A percentile compares a stretch with the other conserved stretches of the same genome.
Evolutionary conservation across 768 basidiomycete species (phyloP).

Genomic region (Mycena galopus): DNA sequence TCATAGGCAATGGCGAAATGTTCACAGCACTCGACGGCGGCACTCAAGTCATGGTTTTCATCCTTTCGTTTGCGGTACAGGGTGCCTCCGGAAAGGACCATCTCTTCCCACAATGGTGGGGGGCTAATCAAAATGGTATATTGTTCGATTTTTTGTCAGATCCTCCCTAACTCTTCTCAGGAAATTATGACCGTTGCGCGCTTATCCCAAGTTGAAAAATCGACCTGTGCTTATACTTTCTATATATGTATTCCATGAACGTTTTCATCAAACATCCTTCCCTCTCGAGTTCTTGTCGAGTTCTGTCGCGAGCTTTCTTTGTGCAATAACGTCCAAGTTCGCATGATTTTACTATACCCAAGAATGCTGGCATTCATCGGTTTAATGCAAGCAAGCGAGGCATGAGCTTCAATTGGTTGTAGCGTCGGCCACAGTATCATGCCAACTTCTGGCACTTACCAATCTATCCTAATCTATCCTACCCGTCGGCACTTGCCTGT

Average conservation of each 20-base stretch:
- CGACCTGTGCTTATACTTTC: neutral
- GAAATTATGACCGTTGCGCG: conserved; percentile 55
- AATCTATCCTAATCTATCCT: no score
- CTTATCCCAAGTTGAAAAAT: conserved; percentile 14
- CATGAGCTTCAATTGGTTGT: no score
- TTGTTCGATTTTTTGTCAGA: conserved; percentile 26
- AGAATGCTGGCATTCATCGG: no score
- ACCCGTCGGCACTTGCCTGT: no score
- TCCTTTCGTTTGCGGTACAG: conserved; percentile 64
- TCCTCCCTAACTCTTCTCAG: conserved; percentile 29
- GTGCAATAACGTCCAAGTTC: no score
- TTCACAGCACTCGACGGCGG: conserved; percentile 49
- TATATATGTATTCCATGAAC: neutral
- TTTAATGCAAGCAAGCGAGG: no score
- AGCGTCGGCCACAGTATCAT: no score
- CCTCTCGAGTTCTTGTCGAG: no score
- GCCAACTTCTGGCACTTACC: no score
- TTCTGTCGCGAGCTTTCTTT: no score
- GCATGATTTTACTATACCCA: no score
- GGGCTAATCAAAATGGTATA: conserved; percentile 63
- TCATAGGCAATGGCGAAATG: neutral
- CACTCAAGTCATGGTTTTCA: conserved; percentile 67
- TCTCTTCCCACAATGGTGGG: conserved; percentile 70
- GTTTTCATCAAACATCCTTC: neutral
- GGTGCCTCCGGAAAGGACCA: conserved; percentile 64